phyloP scores from a whole-genome alignment of 192 early-diverging fungal genomes.

The Coemansia sp. region DNA sequence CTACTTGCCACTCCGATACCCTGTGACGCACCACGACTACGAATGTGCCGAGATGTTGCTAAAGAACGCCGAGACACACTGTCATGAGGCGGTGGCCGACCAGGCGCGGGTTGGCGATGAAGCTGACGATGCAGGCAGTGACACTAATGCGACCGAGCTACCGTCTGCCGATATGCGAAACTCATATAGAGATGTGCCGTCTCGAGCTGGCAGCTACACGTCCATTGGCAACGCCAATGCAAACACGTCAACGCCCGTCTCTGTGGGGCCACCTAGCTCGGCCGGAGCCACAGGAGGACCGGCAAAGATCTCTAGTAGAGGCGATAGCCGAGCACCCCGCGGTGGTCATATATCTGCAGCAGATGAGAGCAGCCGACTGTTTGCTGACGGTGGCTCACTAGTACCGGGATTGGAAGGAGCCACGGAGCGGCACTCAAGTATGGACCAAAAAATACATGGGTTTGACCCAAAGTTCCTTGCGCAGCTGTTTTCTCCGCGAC shows the following conservation, averaged over 20 bases:
- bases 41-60: constrained; percentile 33
- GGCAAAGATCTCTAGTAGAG: background rate
- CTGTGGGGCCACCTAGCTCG: background rate
- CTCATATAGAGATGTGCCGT: background rate
- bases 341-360: background rate
- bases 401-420: background rate
- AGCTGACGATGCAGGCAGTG: background rate
- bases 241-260: background rate
- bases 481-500: constrained; percentile 85
- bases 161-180: background rate
- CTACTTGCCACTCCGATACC: constrained; percentile 48
- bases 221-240: background rate
- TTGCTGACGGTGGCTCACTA: background rate
- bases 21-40: constrained; percentile 34
- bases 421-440: constrained; percentile 9
- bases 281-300: background rate
- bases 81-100: constrained; percentile 5
- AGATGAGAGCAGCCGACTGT: background rate
- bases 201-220: background rate
- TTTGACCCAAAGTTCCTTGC: constrained; percentile 78
- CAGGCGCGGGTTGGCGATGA: constrained; percentile 8
- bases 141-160: background rate
- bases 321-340: constrained; percentile 14
- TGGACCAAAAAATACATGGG: constrained; percentile 59
- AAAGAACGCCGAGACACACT: constrained; percentile 14